Conservation (phyloP, 1,284 basidiomycete genomes). For the Cystobasidium sp. region DNA sequence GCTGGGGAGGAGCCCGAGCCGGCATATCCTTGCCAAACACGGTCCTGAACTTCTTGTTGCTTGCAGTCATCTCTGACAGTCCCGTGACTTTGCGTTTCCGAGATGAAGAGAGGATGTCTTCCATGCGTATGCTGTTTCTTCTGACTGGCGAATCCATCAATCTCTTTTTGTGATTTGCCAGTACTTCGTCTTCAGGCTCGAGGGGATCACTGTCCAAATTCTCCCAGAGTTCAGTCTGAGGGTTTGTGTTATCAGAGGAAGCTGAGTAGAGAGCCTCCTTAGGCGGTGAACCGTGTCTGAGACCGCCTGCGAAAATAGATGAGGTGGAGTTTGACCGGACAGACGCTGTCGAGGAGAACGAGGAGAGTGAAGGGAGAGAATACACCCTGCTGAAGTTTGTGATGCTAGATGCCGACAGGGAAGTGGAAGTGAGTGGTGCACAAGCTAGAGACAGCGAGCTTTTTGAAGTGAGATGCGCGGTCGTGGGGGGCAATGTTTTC, state of each 20-base stretch:
- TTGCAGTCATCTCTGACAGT: too few relatives aligned
- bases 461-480: too few relatives aligned
- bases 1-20: too few relatives aligned
- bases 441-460: neutral
- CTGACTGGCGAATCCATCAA: conserved; percentile 20
- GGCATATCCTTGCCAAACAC: too few relatives aligned
- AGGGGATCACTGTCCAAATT: conserved; percentile 34
- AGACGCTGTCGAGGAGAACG: neutral
- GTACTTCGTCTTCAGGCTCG: conserved; percentile 37
- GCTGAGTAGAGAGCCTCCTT: neutral
- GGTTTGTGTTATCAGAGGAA: neutral
- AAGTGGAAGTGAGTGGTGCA: neutral
- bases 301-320: neutral
- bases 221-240: conserved; percentile 25
- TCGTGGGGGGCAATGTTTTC: too few relatives aligned
- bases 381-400: conserved; percentile 1
- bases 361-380: conserved; percentile 1
- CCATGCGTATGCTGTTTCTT: conserved; percentile 22
- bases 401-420: neutral
- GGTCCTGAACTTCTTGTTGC: too few relatives aligned
- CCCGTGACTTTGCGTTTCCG: conserved; percentile 13
- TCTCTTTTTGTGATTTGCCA: conserved; percentile 9
- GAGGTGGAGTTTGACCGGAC: neutral
- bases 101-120: conserved; percentile 30
- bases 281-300: conserved; percentile 5